Percentiles rank a stretch among this genome's conserved stretches.
Conservation (phyloP, 345 rosid genomes). For the Rhizophora apiculata region DNA sequence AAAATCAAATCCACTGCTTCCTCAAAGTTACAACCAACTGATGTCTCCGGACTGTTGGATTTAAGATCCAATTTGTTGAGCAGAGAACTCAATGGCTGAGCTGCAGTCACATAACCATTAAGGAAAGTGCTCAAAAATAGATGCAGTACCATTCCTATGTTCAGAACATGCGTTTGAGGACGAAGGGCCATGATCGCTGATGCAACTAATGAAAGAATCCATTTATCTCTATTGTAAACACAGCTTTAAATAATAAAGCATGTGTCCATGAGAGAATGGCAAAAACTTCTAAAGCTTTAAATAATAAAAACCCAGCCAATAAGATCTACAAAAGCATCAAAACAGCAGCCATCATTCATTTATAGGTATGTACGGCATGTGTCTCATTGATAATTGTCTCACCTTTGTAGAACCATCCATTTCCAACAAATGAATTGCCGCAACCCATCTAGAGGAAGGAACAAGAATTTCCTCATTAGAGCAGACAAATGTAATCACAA, state of each 20-base stretch:
- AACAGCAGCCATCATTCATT: too few relatives aligned
- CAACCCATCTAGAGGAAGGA: too few relatives aligned
- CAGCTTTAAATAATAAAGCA: too few relatives aligned
- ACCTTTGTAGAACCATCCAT: too few relatives aligned
- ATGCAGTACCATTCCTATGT: slow-evolving; percentile 42
- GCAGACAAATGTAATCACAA: too few relatives aligned
- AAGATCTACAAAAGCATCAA: too few relatives aligned
- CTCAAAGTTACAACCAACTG: slow-evolving; percentile 49
- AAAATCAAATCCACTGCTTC: slow-evolving; percentile 69
- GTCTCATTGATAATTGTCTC: too few relatives aligned
- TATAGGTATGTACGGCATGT: too few relatives aligned
- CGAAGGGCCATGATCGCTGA: slow-evolving; percentile 68
- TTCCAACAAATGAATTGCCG: background rate
- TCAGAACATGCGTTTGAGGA: slow-evolving; percentile 56
- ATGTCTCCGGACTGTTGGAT: slow-evolving; percentile 21
- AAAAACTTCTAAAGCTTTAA: too few relatives aligned
- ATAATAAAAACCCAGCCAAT: too few relatives aligned
- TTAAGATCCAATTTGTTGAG: slow-evolving; percentile 60
- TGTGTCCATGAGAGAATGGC: too few relatives aligned
- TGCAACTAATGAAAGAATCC: slow-evolving; percentile 67
- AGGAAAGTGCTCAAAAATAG: slow-evolving; percentile 45
- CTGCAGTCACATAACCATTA: slow-evolving; percentile 62
- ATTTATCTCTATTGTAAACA: slow-evolving; percentile 42
- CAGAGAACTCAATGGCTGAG: slow-evolving; percentile 85
- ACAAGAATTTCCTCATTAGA: background rate